These are phyloP conservation scores for Piper longum DNA, from an alignment of 164 flowering plant genomes.

Conservation along the genomic window DNA sequence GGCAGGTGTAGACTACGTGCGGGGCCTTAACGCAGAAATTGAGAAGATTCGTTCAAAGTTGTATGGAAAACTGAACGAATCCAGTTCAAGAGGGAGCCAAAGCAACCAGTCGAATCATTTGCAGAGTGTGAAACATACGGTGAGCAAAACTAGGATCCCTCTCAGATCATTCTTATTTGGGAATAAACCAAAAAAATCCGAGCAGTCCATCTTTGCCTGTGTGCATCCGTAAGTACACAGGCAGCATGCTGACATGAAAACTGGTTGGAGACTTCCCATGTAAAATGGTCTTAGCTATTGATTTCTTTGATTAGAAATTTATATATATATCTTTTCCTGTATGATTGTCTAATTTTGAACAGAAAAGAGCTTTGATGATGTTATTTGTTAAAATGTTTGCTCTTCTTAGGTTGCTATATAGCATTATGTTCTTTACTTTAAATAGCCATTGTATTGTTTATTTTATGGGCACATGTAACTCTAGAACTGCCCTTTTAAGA, in stretches of 20 bases:
- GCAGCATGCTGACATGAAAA: conserved; percentile 26
- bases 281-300: conserved; percentile 2
- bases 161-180: conserved; percentile 61
- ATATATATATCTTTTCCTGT: neutral
- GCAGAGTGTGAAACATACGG: conserved; percentile 10
- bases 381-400: no score
- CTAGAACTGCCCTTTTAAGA: no score
- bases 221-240: conserved; percentile 41
- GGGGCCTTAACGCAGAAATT: conserved; percentile 26
- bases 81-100: conserved; percentile 14
- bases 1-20: conserved; percentile 37
- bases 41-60: conserved; percentile 26
- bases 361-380: no score
- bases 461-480: no score
- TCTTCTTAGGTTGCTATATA: no score
- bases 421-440: no score
- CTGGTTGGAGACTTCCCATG: conserved; percentile 3
- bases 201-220: conserved; percentile 41
- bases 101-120: conserved; percentile 1
- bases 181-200: conserved; percentile 36
- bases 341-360: no score
- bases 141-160: conserved; percentile 33
- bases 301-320: neutral
- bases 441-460: no score
- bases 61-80: conserved; percentile 30